Evolutionary conservation across 495 filamentous ascomycete genomes (phyloP), one percentile per base, ranked within the genome.

Genomic region (Penicillium pancosmium): DNA sequence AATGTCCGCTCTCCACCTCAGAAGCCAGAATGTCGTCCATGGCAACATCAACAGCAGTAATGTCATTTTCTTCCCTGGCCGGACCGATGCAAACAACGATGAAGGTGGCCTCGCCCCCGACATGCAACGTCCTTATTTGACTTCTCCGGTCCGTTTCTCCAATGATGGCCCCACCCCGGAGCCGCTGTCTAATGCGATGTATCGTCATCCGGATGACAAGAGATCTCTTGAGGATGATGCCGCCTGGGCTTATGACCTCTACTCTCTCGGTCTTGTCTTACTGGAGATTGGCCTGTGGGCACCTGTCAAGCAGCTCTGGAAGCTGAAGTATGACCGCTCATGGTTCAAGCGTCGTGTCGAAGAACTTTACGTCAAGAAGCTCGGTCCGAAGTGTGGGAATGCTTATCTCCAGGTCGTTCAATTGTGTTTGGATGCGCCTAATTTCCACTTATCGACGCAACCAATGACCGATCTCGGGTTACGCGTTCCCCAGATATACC

Each of bases 251-350:
- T 86, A 92, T 63, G 93, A 97, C 65, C 79, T 96, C 0, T 96
- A 95, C 68, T 89, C 90, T 4, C 76, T 97, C 3, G 92, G 91
- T 36, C 82, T 96, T 64, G 78, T 96, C 12, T 78, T 97, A 11
- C 73, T 96, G 31, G 93, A 95, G 55, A 88, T 97, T 56, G 93
- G 92, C 25, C 78, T 96, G 1, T 97, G 93, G 93, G 86, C 84
- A n/a, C 86, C 89, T 3, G 79, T 96, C 38, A 82, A 82, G 54
- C 82, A 82, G 34, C 65, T 88, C 16, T 88, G 83, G 83, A 89
- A 89, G 63, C 70, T 81, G 63, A 87, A 86, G 64, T 89, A 89
- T 68, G 80, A 80, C 49, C 78, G 80, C 12, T 73, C 75, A n/a
- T 82, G 83, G 68, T 88, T 88, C 75, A 86, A 87, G 62, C 73